Evolutionary conservation across 2,329 filamentous ascomycete genomes (phyloP).

Genomic region (Pseudocercospora crystallina): DNA sequence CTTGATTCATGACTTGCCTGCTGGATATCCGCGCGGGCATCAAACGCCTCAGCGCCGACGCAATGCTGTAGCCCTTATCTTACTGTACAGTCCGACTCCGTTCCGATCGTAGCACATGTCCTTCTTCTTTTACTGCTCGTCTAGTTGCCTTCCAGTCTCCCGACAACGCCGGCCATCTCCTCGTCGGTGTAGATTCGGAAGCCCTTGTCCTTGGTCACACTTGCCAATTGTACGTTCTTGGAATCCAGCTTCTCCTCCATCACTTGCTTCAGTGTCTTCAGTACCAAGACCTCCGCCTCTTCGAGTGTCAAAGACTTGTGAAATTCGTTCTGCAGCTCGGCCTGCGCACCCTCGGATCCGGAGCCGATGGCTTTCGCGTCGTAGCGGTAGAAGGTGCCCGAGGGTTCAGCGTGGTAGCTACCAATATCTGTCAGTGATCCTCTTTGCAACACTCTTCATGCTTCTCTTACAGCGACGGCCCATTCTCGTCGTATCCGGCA

Average conservation of each 20-base stretch:
- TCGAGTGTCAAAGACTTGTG: constrained; percentile 93
- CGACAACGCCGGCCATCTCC: constrained; percentile 92
- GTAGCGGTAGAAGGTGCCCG: constrained; percentile 97
- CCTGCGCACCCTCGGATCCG: constrained; percentile 94
- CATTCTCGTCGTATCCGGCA: constrained; percentile 95
- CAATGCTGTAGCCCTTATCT: constrained; percentile 22
- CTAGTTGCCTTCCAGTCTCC: constrained; percentile 63
- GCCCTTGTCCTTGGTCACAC: constrained; percentile 94
- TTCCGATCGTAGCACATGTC: constrained; percentile 11
- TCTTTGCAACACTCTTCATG: constrained; percentile 8
- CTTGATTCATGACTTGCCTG: not conserved
- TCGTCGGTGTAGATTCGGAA: constrained; percentile 98
- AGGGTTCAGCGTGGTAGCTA: constrained; percentile 94
- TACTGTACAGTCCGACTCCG: constrained; percentile 19
- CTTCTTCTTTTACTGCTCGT: constrained; percentile 7
- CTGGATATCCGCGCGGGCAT: too few relatives aligned
- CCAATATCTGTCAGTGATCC: not conserved
- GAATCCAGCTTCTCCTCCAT: constrained; percentile 99
- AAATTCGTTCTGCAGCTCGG: constrained; percentile 97
- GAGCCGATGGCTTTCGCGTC: constrained; percentile 98
- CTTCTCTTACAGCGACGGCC: constrained; percentile 71
- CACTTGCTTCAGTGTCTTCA: constrained; percentile 98
- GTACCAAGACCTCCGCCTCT: constrained; percentile 89
- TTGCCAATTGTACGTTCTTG: constrained; percentile 98
- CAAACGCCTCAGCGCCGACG: constrained; percentile 12